Conservation (phyloP, 2,329 filamentous ascomycete species). For the Ophiostoma perfectum region DNA sequence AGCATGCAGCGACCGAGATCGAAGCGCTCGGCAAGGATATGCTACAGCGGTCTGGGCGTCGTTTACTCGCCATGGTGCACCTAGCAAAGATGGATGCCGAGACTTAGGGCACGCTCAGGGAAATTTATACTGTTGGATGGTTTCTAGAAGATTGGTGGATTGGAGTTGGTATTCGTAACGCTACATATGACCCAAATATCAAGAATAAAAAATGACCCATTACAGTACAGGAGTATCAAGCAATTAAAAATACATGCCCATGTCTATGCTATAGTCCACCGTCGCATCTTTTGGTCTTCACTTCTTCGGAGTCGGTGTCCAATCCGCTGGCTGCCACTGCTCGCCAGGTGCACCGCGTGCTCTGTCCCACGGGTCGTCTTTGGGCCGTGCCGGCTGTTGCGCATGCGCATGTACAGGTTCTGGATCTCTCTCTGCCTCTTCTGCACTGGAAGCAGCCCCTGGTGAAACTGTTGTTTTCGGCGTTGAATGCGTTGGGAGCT, state of each 20-base stretch:
- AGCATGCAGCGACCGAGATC: background rate
- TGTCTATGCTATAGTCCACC: background rate
- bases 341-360: slow-evolving; percentile 53
- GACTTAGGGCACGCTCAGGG: background rate
- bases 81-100: slow-evolving; percentile 31
- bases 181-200: background rate
- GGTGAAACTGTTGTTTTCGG: background rate
- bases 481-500: background rate
- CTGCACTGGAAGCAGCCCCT: background rate
- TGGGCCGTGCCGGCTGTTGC: background rate
- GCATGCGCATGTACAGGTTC: slow-evolving; percentile 12
- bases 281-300: background rate
- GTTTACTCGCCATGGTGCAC: slow-evolving; percentile 40
- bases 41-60: slow-evolving; percentile 42
- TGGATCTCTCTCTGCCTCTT: background rate
- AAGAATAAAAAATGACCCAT: background rate
- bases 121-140: background rate
- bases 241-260: background rate
- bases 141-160: background rate
- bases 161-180: slow-evolving; percentile 4
- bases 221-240: background rate
- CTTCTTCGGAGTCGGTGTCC: slow-evolving; percentile 40
- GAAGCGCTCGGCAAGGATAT: slow-evolving; percentile 42
- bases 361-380: slow-evolving; percentile 54
- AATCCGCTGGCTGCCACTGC: slow-evolving; percentile 61